Conservation (phyloP, 768 basidiomycete species). For the Termitomyces sp. region DNA sequence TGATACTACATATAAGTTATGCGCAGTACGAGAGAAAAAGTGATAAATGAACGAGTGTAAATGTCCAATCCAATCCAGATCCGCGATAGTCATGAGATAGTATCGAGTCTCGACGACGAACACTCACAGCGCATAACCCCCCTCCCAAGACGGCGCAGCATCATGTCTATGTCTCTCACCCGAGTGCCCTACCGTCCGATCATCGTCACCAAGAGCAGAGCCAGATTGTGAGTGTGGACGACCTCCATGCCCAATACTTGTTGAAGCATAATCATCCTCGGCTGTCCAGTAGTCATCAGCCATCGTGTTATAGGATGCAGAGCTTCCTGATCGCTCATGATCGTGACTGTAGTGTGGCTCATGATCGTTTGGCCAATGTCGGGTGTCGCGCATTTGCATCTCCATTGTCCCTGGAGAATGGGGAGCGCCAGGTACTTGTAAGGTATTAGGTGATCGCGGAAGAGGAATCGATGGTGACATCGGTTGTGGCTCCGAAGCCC, state of each 20-base stretch:
- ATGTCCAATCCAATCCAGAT: slow-evolving; percentile 27
- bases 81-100: slow-evolving; percentile 20
- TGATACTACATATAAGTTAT: slow-evolving; percentile 16
- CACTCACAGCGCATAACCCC: slow-evolving; percentile 34
- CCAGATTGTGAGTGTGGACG: neutral
- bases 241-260: neutral
- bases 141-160: slow-evolving; percentile 28
- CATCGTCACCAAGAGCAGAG: slow-evolving; percentile 14
- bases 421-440: slow-evolving; percentile 10
- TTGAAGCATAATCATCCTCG: slow-evolving; percentile 12
- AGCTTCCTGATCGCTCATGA: slow-evolving; percentile 29
- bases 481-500: slow-evolving; percentile 18
- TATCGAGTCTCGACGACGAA: slow-evolving; percentile 1
- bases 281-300: slow-evolving; percentile 34
- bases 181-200: slow-evolving; percentile 21
- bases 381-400: slow-evolving; percentile 10
- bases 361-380: slow-evolving; percentile 21
- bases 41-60: slow-evolving; percentile 15
- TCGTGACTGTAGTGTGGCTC: slow-evolving; percentile 10
- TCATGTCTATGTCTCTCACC: slow-evolving; percentile 12
- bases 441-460: slow-evolving; percentile 13
- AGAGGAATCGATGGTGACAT: slow-evolving; percentile 19
- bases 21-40: neutral
- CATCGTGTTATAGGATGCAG: slow-evolving; percentile 39
- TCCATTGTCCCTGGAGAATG: slow-evolving; percentile 8